Percentiles rank a stretch among this genome's conserved stretches.
Evolutionary conservation across 306 rosid genomes (phyloP).

Genomic region (Vigna angularis): DNA sequence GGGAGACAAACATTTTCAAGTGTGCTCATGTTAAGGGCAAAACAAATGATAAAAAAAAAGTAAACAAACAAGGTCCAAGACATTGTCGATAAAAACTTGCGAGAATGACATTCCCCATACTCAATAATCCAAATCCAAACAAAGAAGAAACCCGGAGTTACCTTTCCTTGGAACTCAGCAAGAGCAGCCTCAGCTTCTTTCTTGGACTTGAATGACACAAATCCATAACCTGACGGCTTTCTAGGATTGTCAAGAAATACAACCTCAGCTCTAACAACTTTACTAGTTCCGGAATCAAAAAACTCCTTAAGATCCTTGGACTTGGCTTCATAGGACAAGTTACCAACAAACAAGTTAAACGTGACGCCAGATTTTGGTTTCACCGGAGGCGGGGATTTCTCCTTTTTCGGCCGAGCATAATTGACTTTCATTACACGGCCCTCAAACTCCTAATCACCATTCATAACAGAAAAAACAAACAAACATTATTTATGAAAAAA

Average conservation of each 20-base stretch:
- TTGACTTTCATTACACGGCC: constrained; percentile 69
- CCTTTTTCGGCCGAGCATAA: constrained; percentile 70
- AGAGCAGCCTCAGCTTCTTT: constrained; percentile 84
- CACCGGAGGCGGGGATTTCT: constrained; percentile 58
- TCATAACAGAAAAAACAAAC: constrained; percentile 16
- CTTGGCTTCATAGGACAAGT: constrained; percentile 75
- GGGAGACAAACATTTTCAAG: neutral
- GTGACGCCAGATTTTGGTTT: constrained; percentile 62
- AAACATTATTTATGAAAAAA: neutral
- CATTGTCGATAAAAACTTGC: neutral
- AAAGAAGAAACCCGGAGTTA: constrained; percentile 45
- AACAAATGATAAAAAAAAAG: neutral
- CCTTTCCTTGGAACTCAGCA: constrained; percentile 80
- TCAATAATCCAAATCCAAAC: constrained; percentile 25
- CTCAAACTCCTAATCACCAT: constrained; percentile 67
- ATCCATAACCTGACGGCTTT: constrained; percentile 86
- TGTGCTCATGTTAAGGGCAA: neutral
- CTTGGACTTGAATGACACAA: constrained; percentile 84
- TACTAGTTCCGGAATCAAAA: constrained; percentile 64
- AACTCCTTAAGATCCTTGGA: constrained; percentile 79
- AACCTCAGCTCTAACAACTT: constrained; percentile 70
- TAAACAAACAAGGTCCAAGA: neutral
- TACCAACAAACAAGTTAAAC: constrained; percentile 84
- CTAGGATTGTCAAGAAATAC: constrained; percentile 74
- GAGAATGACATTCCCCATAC: constrained; percentile 2